These are phyloP conservation scores for Penicillium sp. DNA, from an alignment of 2,329 filamentous ascomycete genomes.

Conservation along the genomic window DNA sequence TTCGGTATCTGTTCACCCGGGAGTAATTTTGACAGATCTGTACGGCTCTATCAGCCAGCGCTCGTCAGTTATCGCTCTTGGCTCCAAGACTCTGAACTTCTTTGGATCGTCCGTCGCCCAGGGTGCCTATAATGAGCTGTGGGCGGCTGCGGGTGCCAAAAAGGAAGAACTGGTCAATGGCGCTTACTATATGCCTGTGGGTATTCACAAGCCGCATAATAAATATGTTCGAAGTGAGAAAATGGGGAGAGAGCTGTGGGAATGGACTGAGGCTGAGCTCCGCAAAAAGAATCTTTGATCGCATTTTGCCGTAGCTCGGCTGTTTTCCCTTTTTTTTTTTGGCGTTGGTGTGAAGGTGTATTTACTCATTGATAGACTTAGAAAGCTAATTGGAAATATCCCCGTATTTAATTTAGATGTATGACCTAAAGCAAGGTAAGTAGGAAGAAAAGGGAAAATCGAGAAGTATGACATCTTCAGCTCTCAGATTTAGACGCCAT, in stretches of 20 bases:
- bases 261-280: constrained; percentile 40
- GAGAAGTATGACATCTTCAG: too few relatives aligned
- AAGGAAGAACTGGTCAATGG: constrained; percentile 31
- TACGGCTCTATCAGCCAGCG: constrained; percentile 25
- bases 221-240: constrained; percentile 30
- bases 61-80: constrained; percentile 9
- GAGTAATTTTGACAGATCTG: constrained; percentile 43
- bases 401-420: background rate
- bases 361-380: background rate
- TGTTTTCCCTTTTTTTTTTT: too few relatives aligned
- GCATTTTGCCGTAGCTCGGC: too few relatives aligned
- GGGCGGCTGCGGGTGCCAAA: constrained; percentile 34
- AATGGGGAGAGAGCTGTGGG: constrained; percentile 35
- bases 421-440: too few relatives aligned
- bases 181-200: constrained; percentile 36
- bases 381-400: background rate
- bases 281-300: constrained; percentile 7
- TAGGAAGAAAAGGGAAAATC: too few relatives aligned
- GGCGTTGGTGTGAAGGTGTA: too few relatives aligned
- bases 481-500: constrained; percentile 20
- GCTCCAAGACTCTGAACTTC: constrained; percentile 17
- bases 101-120: constrained; percentile 25
- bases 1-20: constrained; percentile 54
- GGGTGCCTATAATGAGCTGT: constrained; percentile 34
- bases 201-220: constrained; percentile 29